Evolutionary conservation across 257 asterid genomes (phyloP), one percentile per base, ranked within the genome.

Genomic region (Fraxinus pennsylvanica): DNA sequence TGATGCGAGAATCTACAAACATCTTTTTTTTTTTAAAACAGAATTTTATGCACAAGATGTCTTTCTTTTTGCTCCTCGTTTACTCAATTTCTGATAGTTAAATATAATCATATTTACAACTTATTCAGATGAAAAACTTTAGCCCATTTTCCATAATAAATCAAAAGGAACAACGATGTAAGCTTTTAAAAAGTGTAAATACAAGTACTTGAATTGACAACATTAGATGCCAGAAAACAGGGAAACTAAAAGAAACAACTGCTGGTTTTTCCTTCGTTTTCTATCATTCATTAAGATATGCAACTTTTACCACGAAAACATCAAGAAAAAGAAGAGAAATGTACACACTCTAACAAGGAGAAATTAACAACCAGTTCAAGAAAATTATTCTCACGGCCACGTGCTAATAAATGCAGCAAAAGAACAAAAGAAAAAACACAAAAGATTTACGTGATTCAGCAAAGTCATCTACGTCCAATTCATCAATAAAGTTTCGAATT

Each of bases 1-100:
- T 12, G 17, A 43, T 12, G 52, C 52, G 33, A 12, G 33, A 43
- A 68, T 19, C 47, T n/a, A 68, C 3, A 30, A 30, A 13, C 73
- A 30, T 30, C 21, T 1, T n/a, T 32, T 57, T 47, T 6, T 57
- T 35, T 7, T 12, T 35, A 57, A 74, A 57, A n/a, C 13, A 33
- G 59, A 12, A 75, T 1, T 35, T n/a, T 33, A 9, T 59, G 0
- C 72, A 75, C 10, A 19, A 15, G 1, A 36, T 8, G 3, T 29
- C 4, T 30, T 68, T 8, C 19, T 30, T 33, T 74, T 52, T 73
- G 9, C 70, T 75, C 17, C 29, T 25, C 14, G 19, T 65, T 65
- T 22, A 65, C 65, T 75, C 61, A 38, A 19, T 43, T 12, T 54
- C 54, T 74, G 78, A 57, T 32, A n/a, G 69, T 35, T 17, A 47